A percentile compares a stretch with the other conserved stretches of the same genome.
Evolutionary conservation across 257 asterid species (phyloP).

Genomic region (Solanum dulcamara): DNA sequence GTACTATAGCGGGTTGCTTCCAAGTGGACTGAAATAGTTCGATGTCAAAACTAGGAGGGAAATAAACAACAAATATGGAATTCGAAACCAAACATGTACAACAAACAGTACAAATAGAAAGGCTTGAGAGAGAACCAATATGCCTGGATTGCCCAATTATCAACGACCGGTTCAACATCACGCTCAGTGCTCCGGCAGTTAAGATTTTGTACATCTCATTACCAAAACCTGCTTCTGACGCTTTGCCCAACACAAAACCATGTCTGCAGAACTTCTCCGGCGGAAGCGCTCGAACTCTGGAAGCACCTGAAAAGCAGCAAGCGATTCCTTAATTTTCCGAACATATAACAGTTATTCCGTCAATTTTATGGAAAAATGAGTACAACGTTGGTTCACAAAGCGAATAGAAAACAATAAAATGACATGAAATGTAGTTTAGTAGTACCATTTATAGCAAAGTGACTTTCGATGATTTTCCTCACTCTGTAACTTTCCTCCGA

Average conservation of each 20-base stretch:
- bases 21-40: background rate
- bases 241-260: slow-evolving; percentile 88
- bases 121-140: slow-evolving; percentile 90
- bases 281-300: slow-evolving; percentile 54
- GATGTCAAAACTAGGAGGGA: background rate
- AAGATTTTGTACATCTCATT: slow-evolving; percentile 91
- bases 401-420: background rate
- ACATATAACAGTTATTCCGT: background rate
- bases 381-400: background rate
- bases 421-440: background rate
- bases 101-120: slow-evolving; percentile 18
- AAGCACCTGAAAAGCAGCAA: slow-evolving; percentile 46
- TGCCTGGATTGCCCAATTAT: slow-evolving; percentile 99
- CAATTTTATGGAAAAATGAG: background rate
- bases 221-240: slow-evolving; percentile 98
- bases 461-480: slow-evolving; percentile 45
- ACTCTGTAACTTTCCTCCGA: slow-evolving; percentile 51
- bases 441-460: slow-evolving; percentile 63
- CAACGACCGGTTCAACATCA: slow-evolving; percentile 96
- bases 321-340: background rate
- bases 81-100: slow-evolving; percentile 15
- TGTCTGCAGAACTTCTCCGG: slow-evolving; percentile 80
- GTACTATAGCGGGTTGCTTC: background rate
- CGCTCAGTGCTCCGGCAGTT: slow-evolving; percentile 89
- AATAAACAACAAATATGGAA: background rate